These are phyloP conservation scores for Citrus australasica DNA, from an alignment of 345 rosid species.

Conservation along the genomic window DNA sequence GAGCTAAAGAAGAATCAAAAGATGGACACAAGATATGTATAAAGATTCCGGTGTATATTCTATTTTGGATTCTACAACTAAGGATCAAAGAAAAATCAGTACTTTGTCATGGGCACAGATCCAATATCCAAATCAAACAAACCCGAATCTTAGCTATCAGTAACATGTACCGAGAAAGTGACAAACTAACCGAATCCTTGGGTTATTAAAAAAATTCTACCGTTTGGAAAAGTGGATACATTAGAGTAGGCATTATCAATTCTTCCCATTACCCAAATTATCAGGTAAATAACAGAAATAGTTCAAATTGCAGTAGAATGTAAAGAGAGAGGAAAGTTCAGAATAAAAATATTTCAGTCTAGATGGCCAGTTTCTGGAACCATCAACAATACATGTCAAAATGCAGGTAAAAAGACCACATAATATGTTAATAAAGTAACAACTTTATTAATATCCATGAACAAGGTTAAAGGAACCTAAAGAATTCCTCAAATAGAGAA, in stretches of 20 bases:
- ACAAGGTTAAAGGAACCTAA: background rate
- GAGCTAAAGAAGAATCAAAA: background rate
- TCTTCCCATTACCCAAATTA: background rate
- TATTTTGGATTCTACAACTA: background rate
- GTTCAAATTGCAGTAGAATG: background rate
- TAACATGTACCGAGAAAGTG: background rate
- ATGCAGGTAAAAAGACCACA: background rate
- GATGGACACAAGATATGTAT: background rate
- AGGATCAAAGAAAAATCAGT: background rate
- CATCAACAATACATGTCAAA: background rate
- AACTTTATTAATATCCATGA: background rate
- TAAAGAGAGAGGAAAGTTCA: background rate
- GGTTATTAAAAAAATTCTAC: background rate
- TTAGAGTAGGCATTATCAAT: background rate
- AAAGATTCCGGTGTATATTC: background rate
- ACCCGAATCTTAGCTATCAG: background rate
- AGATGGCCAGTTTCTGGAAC: background rate
- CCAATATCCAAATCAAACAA: background rate
- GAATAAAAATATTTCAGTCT: background rate
- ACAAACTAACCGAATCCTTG: background rate
- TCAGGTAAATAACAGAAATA: background rate
- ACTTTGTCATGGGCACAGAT: background rate
- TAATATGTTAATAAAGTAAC: background rate
- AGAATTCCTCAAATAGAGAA: constrained; percentile 23
- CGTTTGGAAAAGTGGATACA: background rate